These are phyloP conservation scores for Mariannaea elegans DNA, from an alignment of 2,329 filamentous ascomycete genomes.

Conservation along the genomic window DNA sequence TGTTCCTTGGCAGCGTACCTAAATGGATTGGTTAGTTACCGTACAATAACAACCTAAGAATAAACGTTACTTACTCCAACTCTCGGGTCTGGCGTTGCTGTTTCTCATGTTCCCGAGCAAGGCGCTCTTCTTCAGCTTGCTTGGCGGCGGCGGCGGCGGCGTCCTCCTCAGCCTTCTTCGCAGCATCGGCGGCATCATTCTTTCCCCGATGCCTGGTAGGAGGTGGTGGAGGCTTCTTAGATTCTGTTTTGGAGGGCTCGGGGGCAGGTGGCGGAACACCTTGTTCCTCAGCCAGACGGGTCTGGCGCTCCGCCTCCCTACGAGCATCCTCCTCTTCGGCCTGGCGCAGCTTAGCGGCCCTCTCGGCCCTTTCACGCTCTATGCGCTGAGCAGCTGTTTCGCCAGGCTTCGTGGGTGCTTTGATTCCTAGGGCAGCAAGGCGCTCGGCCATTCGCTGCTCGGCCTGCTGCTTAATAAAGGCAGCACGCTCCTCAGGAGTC, in stretches of 20 bases:
- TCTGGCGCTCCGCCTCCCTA: conserved; percentile 86
- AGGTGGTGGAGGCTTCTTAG: conserved; percentile 79
- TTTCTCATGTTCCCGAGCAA: conserved; percentile 76
- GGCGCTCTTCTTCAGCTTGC: conserved; percentile 71
- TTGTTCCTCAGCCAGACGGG: conserved; percentile 82
- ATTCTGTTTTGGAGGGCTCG: conserved; percentile 54
- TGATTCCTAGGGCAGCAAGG: conserved; percentile 91
- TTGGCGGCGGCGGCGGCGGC: conserved; percentile 50
- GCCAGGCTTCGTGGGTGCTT: conserved; percentile 78
- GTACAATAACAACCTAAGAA: neutral
- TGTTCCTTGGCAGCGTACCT: conserved; percentile 79
- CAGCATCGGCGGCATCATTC: conserved; percentile 64
- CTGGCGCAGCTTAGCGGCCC: conserved; percentile 85
- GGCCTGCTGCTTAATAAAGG: conserved; percentile 96
- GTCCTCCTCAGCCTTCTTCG: conserved; percentile 67
- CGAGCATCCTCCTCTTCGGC: conserved; percentile 94
- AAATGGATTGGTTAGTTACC: conserved; percentile 21
- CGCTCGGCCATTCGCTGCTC: conserved; percentile 97
- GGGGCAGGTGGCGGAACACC: conserved; percentile 67
- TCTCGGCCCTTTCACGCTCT: conserved; percentile 87
- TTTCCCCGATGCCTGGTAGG: conserved; percentile 76
- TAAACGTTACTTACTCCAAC: conserved; percentile 77
- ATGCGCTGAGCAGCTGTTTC: conserved; percentile 85
- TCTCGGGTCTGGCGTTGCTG: conserved; percentile 77
- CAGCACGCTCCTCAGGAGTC: conserved; percentile 91